Evolutionary conservation across 2,329 filamentous ascomycete genomes (phyloP).

Genomic region (Sphaerulina musiva): DNA sequence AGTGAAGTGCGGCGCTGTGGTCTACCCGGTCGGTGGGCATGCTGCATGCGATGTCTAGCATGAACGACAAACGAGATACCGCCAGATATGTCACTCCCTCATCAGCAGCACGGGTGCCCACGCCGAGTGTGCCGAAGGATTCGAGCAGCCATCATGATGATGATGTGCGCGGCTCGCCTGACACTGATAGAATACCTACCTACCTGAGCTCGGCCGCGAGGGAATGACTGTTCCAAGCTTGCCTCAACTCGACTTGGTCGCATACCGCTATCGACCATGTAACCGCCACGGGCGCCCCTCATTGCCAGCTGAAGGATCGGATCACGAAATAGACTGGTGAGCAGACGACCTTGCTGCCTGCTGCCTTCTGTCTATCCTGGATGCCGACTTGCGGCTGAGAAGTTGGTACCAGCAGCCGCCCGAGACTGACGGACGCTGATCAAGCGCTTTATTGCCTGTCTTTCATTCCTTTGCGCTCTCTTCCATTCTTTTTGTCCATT

Average conservation of each 20-base stretch:
- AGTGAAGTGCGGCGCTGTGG: slow-evolving; percentile 4
- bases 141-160: neutral
- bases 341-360: neutral
- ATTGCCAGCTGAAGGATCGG: neutral
- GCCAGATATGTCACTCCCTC: slow-evolving; percentile 3
- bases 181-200: neutral
- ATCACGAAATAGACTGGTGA: neutral
- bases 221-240: neutral
- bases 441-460: slow-evolving; percentile 1
- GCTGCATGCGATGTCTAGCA: neutral
- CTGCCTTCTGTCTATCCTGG: neutral
- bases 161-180: neutral
- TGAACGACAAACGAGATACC: slow-evolving; percentile 1
- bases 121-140: neutral
- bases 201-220: too few species aligned
- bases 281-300: neutral
- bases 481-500: neutral
- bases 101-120: slow-evolving; percentile 1
- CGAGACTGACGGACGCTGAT: slow-evolving; percentile 5
- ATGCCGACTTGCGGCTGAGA: slow-evolving; percentile 6
- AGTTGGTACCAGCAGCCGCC: slow-evolving; percentile 5
- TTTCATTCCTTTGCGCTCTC: neutral
- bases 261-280: neutral
- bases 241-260: neutral
- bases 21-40: slow-evolving; percentile 6